Evolutionary conservation across 768 basidiomycete species (phyloP), one percentile per base, ranked within the genome.

Genomic region (Leucosporidium scottii): DNA sequence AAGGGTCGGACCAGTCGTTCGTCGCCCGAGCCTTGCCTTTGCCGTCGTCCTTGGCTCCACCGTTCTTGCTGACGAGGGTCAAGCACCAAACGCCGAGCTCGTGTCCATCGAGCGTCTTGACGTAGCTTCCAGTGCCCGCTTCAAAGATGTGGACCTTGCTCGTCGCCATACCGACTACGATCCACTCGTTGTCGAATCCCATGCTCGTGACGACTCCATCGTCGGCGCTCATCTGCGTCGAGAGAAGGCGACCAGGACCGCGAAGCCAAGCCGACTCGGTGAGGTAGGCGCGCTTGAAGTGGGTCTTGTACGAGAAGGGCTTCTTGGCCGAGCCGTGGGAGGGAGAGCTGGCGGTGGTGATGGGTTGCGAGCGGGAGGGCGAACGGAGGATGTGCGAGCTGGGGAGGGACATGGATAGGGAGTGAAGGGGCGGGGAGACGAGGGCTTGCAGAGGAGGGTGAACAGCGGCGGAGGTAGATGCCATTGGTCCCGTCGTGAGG

Each of bases 11-110:
- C 28, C 55, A 27, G 47, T 36, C 31, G 10, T 44, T 13, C 15
- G 39, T 17, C 2, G 39, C 39, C 39, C 39, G 39, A 44, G 10
- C 17, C 62, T 23, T 48, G 48, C 55, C 54, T 39, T 25, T n/a
- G 18, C 17, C 28, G 2, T n/a, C 70, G 5, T 44, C 60, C 5
- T 56, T 31, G 31, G 66, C 63, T 23, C 64, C 75, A 1, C 86
- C 87, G n/a, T 87, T 86, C 51, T 83, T 82, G 30, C 84, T 83
- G 59, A 93, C 85, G 31, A 97, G 82, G 62, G 86, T 85, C 20
- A 96, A 85, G 20, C 89, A 87, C 93, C 93, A 97, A 1, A 96
- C 93, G n/a, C 93, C 93, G 27, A 83, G 79, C 21, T 87, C 86
- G 77, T 96, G 93, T 0, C 93, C 93, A 13, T 84, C 81, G 2